phyloP scores from a whole-genome alignment of 768 basidiomycete genomes.

The Rhodotorula sphaerocarpa region DNA sequence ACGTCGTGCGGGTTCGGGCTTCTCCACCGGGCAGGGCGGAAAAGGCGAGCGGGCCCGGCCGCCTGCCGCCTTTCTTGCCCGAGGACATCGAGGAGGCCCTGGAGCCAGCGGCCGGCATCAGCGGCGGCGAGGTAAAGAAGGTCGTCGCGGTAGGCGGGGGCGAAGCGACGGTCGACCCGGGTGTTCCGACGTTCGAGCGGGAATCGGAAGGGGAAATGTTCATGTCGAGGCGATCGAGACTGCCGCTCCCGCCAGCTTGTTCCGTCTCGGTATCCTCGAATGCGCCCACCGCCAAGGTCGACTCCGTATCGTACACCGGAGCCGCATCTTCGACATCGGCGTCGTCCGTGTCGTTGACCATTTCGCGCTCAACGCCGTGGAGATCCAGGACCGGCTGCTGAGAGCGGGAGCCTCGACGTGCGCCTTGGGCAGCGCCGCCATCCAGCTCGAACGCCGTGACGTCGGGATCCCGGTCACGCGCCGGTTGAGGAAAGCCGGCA shows the following conservation, averaged over 20 bases:
- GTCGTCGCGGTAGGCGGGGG: not conserved
- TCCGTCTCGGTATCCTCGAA: not conserved
- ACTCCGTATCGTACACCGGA: not conserved
- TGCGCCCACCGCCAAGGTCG: not conserved
- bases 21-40: no score
- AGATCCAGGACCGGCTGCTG: no score
- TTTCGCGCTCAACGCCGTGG: no score
- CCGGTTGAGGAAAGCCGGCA: not conserved
- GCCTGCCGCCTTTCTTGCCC: no score
- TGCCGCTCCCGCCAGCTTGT: not conserved
- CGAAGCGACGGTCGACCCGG: not conserved
- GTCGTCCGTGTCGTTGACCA: not conserved
- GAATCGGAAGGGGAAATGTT: not conserved
- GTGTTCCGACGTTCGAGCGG: not conserved
- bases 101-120: not conserved
- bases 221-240: not conserved
- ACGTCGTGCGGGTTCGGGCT: no score
- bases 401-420: not conserved
- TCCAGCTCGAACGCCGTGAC: constrained; percentile 30
- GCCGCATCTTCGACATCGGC: not conserved
- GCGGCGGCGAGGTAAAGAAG: not conserved
- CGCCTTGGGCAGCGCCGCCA: not conserved
- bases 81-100: not conserved
- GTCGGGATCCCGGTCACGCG: constrained; percentile 4
- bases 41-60: no score